phyloP scores from a whole-genome alignment of 116 monocot species.

The Papilionanthe hybrid region DNA sequence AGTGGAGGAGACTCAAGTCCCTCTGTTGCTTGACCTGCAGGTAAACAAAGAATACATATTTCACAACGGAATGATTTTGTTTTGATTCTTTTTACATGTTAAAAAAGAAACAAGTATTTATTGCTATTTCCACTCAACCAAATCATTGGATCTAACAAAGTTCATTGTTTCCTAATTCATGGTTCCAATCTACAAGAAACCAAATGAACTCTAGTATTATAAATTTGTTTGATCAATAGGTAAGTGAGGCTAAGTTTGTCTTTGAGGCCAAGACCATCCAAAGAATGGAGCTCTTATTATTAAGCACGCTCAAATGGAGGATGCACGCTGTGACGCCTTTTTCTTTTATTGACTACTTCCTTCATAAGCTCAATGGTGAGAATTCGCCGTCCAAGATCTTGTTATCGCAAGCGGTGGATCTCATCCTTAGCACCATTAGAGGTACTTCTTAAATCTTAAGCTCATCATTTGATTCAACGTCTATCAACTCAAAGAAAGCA shows the following conservation, averaged over 20 bases:
- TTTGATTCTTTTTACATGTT: neutral
- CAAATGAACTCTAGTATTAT: neutral
- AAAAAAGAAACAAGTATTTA: neutral
- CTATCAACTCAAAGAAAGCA: neutral
- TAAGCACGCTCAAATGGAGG: conserved; percentile 82
- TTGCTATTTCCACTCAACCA: neutral
- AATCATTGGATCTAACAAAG: neutral
- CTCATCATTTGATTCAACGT: neutral
- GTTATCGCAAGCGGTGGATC: conserved; percentile 42
- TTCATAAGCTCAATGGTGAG: conserved; percentile 46
- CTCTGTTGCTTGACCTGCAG: conserved; percentile 42
- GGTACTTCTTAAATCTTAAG: conserved; percentile 23
- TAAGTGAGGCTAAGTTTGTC: conserved; percentile 45
- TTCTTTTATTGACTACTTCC: conserved; percentile 78
- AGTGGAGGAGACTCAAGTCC: conserved; percentile 42
- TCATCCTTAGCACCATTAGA: conserved; percentile 53
- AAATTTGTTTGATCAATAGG: conserved; percentile 21
- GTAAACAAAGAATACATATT: conserved; percentile 1
- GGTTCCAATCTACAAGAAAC: neutral
- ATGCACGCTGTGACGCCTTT: conserved; percentile 87
- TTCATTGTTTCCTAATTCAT: neutral
- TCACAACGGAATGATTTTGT: neutral
- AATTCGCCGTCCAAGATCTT: conserved; percentile 13
- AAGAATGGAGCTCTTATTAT: conserved; percentile 92
- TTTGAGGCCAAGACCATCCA: conserved; percentile 85